phyloP scores from a whole-genome alignment of 2,329 filamentous ascomycete genomes.

The Colletotrichum horii region DNA sequence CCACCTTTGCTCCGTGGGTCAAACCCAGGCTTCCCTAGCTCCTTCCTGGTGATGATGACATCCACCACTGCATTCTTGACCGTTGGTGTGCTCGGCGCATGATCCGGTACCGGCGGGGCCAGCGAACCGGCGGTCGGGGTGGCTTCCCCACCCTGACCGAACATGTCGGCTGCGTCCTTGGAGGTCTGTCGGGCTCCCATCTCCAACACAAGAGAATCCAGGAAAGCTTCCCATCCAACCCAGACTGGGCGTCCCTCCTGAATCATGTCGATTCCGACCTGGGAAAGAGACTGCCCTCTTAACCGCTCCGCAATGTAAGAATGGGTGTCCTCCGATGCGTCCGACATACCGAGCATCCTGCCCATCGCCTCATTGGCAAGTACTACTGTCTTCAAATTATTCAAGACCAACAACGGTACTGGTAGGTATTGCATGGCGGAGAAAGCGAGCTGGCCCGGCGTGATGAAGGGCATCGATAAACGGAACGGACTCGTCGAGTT shows the following conservation, averaged over 20 bases:
- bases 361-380: constrained; percentile 80
- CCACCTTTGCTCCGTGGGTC: constrained; percentile 38
- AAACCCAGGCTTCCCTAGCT: constrained; percentile 43
- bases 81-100: constrained; percentile 25
- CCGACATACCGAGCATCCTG: constrained; percentile 64
- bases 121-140: constrained; percentile 39
- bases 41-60: constrained; percentile 65
- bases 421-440: constrained; percentile 77
- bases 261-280: constrained; percentile 76
- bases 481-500: constrained; percentile 40
- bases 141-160: constrained; percentile 32
- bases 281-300: constrained; percentile 68
- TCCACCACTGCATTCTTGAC: constrained; percentile 69
- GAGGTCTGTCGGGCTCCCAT: constrained; percentile 33
- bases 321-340: constrained; percentile 42
- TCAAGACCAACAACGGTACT: constrained; percentile 73
- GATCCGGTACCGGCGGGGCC: constrained; percentile 22
- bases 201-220: constrained; percentile 57
- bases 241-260: constrained; percentile 68
- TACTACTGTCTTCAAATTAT: constrained; percentile 71
- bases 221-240: constrained; percentile 64
- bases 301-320: constrained; percentile 62
- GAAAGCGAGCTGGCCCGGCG: constrained; percentile 63
- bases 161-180: constrained; percentile 11
- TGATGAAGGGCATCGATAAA: constrained; percentile 50